Evolutionary conservation across 208 protist genomes (phyloP), one percentile per base, ranked within the genome.

Genomic region (Herpetomonas tarakana): DNA sequence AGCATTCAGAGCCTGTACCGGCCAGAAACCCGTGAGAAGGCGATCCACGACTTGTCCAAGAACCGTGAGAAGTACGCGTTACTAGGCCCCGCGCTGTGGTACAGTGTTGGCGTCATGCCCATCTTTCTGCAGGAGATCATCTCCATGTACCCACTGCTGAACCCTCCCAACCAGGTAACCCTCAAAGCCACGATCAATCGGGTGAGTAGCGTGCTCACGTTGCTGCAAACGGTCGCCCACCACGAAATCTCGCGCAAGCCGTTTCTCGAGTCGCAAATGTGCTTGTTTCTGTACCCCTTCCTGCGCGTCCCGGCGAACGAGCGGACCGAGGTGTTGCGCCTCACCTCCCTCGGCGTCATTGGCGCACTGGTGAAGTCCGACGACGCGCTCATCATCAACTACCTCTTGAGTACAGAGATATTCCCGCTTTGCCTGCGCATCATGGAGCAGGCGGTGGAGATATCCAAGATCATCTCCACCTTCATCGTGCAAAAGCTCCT

Each of bases 401-500:
- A 99, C 72, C 86, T 99, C 11, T 86, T 99, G 22, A 83, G 81
- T 51, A 99, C 98, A 0, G 98, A 99, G 69, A 99, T 99, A 64
- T 99, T 99, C 52, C 98, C 98, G 24, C 79, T 99, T n/a, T 99
- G 98, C 83, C 83, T 99, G 26, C 82, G 93, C 21, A 99, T 99
- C 53, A 99, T 99, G 98, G 97, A 99, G 77, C 94, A 72, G 57
- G 96, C 98, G 21, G 85, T 78, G 11, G 98, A 99, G 68, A 82
- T 99, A 18, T 98, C 92, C 16, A 98, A 98, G 77, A 99, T 98
- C 18, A 97, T 98, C 1, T 97, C 98, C 11, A 99, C 98, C 24
- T 99, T 99, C 75, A 99, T 99, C 55, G 94, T 99, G 29, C 98
- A 99, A 79, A 99, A 99, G 81, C 98, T 99, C 28, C 78, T 99